Conservation (phyloP, 164 flowering plant genomes). For the Vitis amurensis region DNA sequence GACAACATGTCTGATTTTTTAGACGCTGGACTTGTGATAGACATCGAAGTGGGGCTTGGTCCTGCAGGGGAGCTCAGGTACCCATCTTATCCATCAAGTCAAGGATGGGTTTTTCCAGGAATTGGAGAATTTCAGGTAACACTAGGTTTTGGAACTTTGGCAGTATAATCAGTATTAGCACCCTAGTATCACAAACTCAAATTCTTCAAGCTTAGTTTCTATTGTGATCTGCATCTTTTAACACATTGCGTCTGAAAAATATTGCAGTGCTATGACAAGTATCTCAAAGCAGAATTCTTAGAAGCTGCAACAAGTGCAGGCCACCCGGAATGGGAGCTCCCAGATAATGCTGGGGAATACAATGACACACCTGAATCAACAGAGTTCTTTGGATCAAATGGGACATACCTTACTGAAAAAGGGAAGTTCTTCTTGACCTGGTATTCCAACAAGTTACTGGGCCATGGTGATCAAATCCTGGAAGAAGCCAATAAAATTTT, state of each 20-base stretch:
- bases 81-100: constrained; percentile 73
- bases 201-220: background rate
- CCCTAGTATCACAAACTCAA: background rate
- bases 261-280: constrained; percentile 82
- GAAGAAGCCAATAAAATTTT: constrained; percentile 77
- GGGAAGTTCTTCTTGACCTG: constrained; percentile 90
- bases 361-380: constrained; percentile 73
- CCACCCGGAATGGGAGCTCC: constrained; percentile 77
- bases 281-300: constrained; percentile 58
- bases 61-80: constrained; percentile 90
- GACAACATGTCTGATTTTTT: constrained; percentile 72
- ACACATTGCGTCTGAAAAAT: background rate
- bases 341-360: constrained; percentile 75
- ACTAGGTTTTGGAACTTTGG: background rate
- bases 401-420: constrained; percentile 60
- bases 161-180: background rate
- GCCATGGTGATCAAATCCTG: constrained; percentile 84
- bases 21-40: constrained; percentile 54
- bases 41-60: constrained; percentile 92
- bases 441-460: constrained; percentile 72
- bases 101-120: constrained; percentile 89
- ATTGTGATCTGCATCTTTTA: background rate
- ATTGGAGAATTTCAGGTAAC: constrained; percentile 88
- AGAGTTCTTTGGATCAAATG: constrained; percentile 57
- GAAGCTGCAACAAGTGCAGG: constrained; percentile 59